Conservation (phyloP, 345 rosid genomes). For the Brassica nigra region DNA sequence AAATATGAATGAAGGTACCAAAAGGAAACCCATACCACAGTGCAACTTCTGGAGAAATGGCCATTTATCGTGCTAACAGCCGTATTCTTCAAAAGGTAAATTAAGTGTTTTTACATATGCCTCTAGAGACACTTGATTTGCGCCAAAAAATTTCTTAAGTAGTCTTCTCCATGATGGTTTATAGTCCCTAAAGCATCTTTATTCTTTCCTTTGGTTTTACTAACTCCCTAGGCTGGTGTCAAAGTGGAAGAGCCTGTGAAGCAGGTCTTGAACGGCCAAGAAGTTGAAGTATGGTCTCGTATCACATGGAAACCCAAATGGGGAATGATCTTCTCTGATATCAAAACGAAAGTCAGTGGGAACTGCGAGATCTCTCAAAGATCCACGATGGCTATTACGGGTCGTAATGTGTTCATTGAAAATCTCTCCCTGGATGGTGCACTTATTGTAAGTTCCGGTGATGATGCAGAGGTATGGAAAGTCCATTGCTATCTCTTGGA, state of each 20-base stretch:
- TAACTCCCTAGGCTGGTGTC: constrained; percentile 64
- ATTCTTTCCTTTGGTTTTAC: constrained; percentile 17
- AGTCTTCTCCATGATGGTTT: constrained; percentile 18
- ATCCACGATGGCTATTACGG: constrained; percentile 74
- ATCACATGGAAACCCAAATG: constrained; percentile 87
- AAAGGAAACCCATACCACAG: constrained; percentile 95
- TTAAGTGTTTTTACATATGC: constrained; percentile 14
- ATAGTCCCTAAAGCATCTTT: constrained; percentile 8
- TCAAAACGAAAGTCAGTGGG: constrained; percentile 64
- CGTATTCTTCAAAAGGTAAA: constrained; percentile 68
- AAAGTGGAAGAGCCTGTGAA: constrained; percentile 65
- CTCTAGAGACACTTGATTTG: background rate
- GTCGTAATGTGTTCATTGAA: constrained; percentile 55
- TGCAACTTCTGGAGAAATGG: constrained; percentile 96
- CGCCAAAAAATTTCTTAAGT: background rate
- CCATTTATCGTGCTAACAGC: constrained; percentile 75
- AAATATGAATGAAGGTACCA: constrained; percentile 58
- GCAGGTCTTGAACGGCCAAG: constrained; percentile 79
- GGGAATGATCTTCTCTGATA: constrained; percentile 75
- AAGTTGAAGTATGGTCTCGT: constrained; percentile 92
- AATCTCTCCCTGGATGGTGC: constrained; percentile 82
- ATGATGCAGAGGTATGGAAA: constrained; percentile 74
- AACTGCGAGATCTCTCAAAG: constrained; percentile 67
- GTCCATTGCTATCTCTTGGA: constrained; percentile 6
- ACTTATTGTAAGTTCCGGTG: constrained; percentile 63